Percentiles rank a stretch among this genome's conserved stretches.
Evolutionary conservation across 2,329 filamentous ascomycete genomes (phyloP).

Genomic region (Sclerotinia minor): DNA sequence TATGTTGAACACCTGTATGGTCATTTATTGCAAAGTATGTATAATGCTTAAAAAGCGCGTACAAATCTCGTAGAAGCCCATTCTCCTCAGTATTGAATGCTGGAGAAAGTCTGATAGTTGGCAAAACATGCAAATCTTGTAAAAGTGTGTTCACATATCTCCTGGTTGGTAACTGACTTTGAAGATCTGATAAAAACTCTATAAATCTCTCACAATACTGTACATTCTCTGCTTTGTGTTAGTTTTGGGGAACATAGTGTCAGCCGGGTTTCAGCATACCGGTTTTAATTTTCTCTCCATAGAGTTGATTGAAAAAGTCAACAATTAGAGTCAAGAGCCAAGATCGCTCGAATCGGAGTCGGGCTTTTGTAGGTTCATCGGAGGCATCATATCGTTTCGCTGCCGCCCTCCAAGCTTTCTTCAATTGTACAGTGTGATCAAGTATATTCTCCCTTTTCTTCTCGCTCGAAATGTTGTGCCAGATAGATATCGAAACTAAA

Average conservation of each 20-base stretch:
- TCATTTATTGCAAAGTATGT: slow-evolving; percentile 88
- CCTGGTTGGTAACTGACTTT: slow-evolving; percentile 90
- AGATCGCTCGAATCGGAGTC: slow-evolving; percentile 84
- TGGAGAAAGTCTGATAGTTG: slow-evolving; percentile 75
- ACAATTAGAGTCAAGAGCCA: slow-evolving; percentile 88
- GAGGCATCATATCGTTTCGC: slow-evolving; percentile 83
- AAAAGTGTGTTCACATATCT: slow-evolving; percentile 89
- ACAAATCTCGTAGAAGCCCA: slow-evolving; percentile 76
- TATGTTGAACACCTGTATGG: slow-evolving; percentile 77
- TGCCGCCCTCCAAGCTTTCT: slow-evolving; percentile 88
- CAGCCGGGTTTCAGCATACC: slow-evolving; percentile 42
- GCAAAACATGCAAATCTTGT: slow-evolving; percentile 79
- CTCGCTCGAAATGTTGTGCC: slow-evolving; percentile 87
- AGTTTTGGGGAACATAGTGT: not conserved
- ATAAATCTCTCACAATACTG: slow-evolving; percentile 90
- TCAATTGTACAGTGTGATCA: slow-evolving; percentile 70
- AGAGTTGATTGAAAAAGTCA: slow-evolving; percentile 76
- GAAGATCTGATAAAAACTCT: slow-evolving; percentile 85
- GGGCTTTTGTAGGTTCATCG: slow-evolving; percentile 75
- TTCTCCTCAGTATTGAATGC: slow-evolving; percentile 75
- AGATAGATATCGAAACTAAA: slow-evolving; percentile 89
- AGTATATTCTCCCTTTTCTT: slow-evolving; percentile 70
- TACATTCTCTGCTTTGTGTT: slow-evolving; percentile 57
- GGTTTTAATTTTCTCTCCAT: slow-evolving; percentile 53
- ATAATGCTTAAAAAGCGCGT: slow-evolving; percentile 80